phyloP scores from a whole-genome alignment of 257 asterid genomes.

The Fraxinus cuspidata region DNA sequence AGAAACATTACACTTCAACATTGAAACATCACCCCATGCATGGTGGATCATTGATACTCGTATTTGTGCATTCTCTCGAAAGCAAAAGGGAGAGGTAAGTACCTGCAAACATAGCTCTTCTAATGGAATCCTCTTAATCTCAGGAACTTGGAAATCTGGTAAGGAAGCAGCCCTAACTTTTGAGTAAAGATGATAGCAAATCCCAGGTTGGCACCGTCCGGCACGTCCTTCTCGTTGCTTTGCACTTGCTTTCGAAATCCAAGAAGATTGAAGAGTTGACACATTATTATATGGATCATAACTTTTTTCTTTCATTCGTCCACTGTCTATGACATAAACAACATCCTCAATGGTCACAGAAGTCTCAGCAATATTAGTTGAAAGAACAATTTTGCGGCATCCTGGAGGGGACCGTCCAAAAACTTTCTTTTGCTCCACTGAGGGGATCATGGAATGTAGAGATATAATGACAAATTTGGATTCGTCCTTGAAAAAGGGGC shows the following conservation, averaged over 20 bases:
- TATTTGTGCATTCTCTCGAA: neutral
- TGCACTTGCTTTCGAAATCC: constrained; percentile 95
- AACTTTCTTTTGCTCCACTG: constrained; percentile 78
- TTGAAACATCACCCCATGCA: neutral
- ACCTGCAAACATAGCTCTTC: constrained; percentile 97
- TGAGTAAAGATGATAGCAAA: constrained; percentile 90
- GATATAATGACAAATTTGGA: constrained; percentile 61
- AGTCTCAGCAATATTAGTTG: constrained; percentile 96
- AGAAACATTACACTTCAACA: constrained; percentile 3
- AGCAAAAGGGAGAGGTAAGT: constrained; percentile 14
- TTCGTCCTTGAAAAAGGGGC: constrained; percentile 63
- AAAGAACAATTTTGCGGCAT: constrained; percentile 85
- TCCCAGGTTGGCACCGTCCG: constrained; percentile 93
- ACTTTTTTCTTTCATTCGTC: constrained; percentile 87
- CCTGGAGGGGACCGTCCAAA: constrained; percentile 65
- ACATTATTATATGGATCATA: constrained; percentile 88
- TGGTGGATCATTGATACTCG: neutral
- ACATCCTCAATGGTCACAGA: constrained; percentile 92
- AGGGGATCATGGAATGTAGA: constrained; percentile 89
- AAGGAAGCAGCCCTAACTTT: constrained; percentile 67
- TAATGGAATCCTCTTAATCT: constrained; percentile 88
- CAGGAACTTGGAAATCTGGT: constrained; percentile 92
- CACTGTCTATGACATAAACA: constrained; percentile 91
- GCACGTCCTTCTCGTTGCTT: constrained; percentile 98
- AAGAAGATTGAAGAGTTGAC: constrained; percentile 85